Percentiles rank a stretch among this genome's conserved stretches.
Evolutionary conservation across 345 rosid genomes (phyloP).

Genomic region (Carallia brachiata): DNA sequence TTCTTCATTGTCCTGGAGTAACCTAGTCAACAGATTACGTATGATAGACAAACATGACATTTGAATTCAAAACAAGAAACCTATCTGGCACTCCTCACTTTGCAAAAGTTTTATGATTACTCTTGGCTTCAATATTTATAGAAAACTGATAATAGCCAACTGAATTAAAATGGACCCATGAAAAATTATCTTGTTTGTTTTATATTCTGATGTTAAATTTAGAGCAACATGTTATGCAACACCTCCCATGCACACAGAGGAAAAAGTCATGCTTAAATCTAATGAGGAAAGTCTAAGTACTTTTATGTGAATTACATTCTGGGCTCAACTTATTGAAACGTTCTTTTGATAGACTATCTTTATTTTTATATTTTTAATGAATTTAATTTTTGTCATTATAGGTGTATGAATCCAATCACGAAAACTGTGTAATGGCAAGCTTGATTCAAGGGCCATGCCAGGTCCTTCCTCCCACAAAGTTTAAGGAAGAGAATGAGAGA

Average conservation of each 20-base stretch:
- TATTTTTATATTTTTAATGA: conserved; percentile 1
- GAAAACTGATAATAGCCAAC: too few relatives aligned
- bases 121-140: too few relatives aligned
- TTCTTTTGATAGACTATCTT: neutral
- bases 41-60: too few relatives aligned
- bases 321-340: conserved; percentile 5
- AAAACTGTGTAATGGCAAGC: conserved; percentile 44
- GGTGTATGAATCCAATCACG: conserved; percentile 71
- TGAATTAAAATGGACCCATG: too few relatives aligned
- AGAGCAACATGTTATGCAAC: too few relatives aligned
- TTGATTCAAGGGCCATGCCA: conserved; percentile 58
- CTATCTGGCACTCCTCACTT: too few relatives aligned
- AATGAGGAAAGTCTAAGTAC: neutral
- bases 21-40: too few relatives aligned
- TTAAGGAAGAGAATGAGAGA: conserved; percentile 47
- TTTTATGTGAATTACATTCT: conserved; percentile 3
- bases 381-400: conserved; percentile 15
- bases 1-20: too few relatives aligned
- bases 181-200: too few relatives aligned
- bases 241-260: neutral
- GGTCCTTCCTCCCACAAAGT: conserved; percentile 53
- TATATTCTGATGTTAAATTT: too few relatives aligned
- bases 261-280: neutral
- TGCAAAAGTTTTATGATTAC: too few relatives aligned
- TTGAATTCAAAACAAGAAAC: too few relatives aligned